phyloP scores from a whole-genome alignment of 2,329 filamentous ascomycete species.

The Lizonia empirigonia region DNA sequence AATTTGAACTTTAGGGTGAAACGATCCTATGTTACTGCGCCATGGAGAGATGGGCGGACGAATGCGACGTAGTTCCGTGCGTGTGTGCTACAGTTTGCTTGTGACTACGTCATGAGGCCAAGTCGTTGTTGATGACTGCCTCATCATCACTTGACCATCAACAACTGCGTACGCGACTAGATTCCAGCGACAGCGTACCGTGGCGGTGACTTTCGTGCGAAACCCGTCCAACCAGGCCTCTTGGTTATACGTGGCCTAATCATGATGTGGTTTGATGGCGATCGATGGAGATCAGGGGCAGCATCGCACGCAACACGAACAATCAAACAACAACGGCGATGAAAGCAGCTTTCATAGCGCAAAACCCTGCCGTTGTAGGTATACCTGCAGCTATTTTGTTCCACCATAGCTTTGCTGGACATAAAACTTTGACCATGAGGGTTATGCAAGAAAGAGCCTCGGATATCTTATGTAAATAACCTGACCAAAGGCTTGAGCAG shows the following conservation, averaged over 20 bases:
- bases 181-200: background rate
- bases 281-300: conserved; percentile 2
- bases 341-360: too few relatives aligned
- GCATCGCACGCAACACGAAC: too few relatives aligned
- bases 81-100: background rate
- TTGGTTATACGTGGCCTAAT: background rate
- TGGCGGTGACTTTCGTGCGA: conserved; percentile 4
- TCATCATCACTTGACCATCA: background rate
- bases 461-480: too few relatives aligned
- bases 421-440: too few relatives aligned
- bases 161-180: background rate
- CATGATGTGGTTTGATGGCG: background rate
- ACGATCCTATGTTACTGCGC: background rate
- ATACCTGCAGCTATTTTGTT: too few relatives aligned
- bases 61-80: background rate
- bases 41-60: background rate
- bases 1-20: background rate
- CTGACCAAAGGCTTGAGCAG: too few relatives aligned
- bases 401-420: too few relatives aligned
- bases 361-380: too few relatives aligned
- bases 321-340: too few relatives aligned
- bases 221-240: background rate
- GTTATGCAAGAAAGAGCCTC: too few relatives aligned
- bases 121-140: background rate
- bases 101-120: conserved; percentile 9